A percentile compares a stretch with the other conserved stretches of the same genome.
Evolutionary conservation across 2,329 filamentous ascomycete genomes (phyloP).

Genomic region (Microdochium bolleyi): DNA sequence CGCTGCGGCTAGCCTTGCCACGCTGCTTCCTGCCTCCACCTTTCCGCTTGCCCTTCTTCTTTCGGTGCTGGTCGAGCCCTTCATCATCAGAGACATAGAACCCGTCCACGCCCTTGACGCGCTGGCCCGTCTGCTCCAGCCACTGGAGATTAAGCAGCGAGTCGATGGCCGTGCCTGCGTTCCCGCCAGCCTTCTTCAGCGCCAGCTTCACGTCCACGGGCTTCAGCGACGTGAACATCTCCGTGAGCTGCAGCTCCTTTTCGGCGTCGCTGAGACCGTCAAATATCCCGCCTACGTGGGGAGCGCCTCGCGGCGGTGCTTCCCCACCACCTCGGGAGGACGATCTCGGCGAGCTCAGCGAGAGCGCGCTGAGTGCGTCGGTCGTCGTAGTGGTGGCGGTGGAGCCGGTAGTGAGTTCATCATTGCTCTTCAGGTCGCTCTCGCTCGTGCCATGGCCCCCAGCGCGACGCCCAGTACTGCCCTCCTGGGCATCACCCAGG

Average conservation of each 20-base stretch:
- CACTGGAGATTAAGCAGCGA: conserved; percentile 73
- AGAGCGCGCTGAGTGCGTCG: neutral
- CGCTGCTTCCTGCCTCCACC: conserved; percentile 6
- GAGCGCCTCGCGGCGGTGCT: conserved; percentile 10
- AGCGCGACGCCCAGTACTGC: neutral
- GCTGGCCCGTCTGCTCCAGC: conserved; percentile 58
- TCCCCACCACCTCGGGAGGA: conserved; percentile 9
- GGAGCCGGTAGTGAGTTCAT: conserved; percentile 14
- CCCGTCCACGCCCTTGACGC: conserved; percentile 71
- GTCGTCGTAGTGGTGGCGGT: conserved; percentile 15
- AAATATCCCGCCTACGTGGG: conserved; percentile 18
- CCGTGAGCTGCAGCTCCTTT: conserved; percentile 55
- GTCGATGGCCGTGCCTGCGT: conserved; percentile 66
- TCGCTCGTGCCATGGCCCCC: conserved; percentile 6
- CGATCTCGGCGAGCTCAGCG: conserved; percentile 9
- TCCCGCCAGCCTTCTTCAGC: conserved; percentile 58
- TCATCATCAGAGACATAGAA: conserved; percentile 56
- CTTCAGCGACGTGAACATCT: conserved; percentile 66
- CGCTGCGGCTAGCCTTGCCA: conserved; percentile 3
- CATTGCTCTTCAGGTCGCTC: conserved; percentile 17
- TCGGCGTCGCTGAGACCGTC: conserved; percentile 43
- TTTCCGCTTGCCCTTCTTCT: conserved; percentile 27
- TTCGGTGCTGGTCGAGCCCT: conserved; percentile 22
- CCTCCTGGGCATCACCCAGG: conserved; percentile 7
- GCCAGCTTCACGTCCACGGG: conserved; percentile 57